phyloP scores from a whole-genome alignment of 345 rosid species.

The Gossypium arboreum region DNA sequence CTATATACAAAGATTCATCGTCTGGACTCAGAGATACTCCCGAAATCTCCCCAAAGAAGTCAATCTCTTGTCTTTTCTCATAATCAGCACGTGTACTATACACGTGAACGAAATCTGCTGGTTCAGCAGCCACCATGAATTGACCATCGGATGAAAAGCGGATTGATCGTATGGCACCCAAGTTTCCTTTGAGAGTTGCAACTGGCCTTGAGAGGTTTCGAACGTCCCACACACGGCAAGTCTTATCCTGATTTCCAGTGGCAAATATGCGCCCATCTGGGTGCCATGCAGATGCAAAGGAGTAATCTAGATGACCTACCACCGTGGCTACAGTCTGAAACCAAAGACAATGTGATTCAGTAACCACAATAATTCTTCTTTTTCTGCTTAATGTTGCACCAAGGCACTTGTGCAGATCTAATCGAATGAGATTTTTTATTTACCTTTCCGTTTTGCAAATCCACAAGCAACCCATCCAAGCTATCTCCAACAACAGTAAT shows the following conservation, averaged over 20 bases:
- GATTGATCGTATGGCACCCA: constrained; percentile 55
- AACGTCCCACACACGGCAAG: constrained; percentile 61
- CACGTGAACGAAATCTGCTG: constrained; percentile 65
- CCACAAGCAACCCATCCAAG: constrained; percentile 50
- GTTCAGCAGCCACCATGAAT: constrained; percentile 56
- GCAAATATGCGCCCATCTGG: constrained; percentile 52
- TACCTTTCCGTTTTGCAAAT: constrained; percentile 59
- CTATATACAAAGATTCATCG: constrained; percentile 48
- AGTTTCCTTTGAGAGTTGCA: constrained; percentile 50
- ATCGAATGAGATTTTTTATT: not conserved
- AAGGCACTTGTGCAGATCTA: not conserved
- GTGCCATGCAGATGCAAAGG: constrained; percentile 69
- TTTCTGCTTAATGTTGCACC: not conserved
- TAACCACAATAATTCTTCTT: not conserved
- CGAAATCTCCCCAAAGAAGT: constrained; percentile 67
- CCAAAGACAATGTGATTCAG: not conserved
- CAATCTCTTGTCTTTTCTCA: constrained; percentile 48
- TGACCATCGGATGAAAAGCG: constrained; percentile 54
- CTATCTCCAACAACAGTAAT: constrained; percentile 52
- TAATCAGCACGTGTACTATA: constrained; percentile 37
- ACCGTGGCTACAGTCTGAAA: constrained; percentile 36
- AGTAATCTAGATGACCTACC: constrained; percentile 54
- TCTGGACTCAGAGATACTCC: constrained; percentile 65
- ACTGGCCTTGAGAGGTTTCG: constrained; percentile 42
- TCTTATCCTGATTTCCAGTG: constrained; percentile 65